Evolutionary conservation across 1,284 basidiomycete species (phyloP).

Genomic region (Irpex sp.): DNA sequence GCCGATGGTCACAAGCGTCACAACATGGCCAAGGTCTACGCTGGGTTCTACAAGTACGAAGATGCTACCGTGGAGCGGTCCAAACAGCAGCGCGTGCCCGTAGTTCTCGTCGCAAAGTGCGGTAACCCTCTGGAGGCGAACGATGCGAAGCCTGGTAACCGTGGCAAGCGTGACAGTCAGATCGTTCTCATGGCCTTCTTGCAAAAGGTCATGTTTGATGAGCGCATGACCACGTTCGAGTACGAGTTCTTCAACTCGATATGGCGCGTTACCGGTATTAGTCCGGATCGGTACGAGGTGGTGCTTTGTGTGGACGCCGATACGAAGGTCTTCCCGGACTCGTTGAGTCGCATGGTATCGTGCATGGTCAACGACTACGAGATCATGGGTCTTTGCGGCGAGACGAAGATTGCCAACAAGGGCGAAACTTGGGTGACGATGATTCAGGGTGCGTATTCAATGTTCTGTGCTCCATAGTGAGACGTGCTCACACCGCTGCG

Average conservation of each 20-base stretch:
- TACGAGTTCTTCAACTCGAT: constrained; percentile 99
- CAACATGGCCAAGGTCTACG: constrained; percentile 99
- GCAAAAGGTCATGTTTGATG: constrained; percentile 99
- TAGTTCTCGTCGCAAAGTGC: constrained; percentile 91
- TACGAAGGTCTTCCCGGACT: constrained; percentile 96
- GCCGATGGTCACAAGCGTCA: constrained; percentile 98
- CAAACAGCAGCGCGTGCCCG: constrained; percentile 96
- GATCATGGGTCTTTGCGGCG: constrained; percentile 98
- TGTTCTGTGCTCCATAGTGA: too few relatives aligned
- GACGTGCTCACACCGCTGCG: background rate
- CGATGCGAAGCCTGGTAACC: constrained; percentile 95
- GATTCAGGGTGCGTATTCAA: constrained; percentile 80
- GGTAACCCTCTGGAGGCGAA: constrained; percentile 88
- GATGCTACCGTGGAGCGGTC: constrained; percentile 86
- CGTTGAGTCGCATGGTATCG: constrained; percentile 86
- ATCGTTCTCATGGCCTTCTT: constrained; percentile 98
- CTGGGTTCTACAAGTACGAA: constrained; percentile 97
- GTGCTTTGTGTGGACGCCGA: constrained; percentile 98
- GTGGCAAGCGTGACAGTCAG: constrained; percentile 98
- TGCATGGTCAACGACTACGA: constrained; percentile 95
- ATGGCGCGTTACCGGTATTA: constrained; percentile 92
- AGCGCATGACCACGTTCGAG: constrained; percentile 98
- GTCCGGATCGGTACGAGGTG: constrained; percentile 95
- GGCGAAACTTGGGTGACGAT: constrained; percentile 96
- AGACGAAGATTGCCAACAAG: constrained; percentile 99